Evolutionary conservation across 106 monocot species (phyloP).

Genomic region (Allium sativum): DNA sequence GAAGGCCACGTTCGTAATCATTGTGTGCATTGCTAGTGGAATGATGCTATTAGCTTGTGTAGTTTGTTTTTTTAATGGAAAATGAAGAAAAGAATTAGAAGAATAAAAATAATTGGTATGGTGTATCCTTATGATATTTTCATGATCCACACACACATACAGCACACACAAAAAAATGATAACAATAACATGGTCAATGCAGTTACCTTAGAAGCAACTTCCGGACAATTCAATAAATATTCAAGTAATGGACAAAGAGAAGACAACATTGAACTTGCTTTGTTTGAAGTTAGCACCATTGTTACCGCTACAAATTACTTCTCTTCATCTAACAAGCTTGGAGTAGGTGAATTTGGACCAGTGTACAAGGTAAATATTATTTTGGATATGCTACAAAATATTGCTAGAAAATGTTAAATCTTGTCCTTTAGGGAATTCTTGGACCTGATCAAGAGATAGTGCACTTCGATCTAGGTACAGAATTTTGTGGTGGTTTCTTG

Average conservation of each 20-base stretch:
- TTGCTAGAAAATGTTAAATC: too few relatives aligned
- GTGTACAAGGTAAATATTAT: conserved; percentile 4
- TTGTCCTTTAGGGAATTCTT: too few relatives aligned
- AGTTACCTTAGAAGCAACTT: not conserved
- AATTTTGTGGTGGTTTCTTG: too few relatives aligned
- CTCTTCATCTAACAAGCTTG: not conserved
- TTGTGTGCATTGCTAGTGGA: not conserved
- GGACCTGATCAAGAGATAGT: too few relatives aligned
- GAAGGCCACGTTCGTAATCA: not conserved
- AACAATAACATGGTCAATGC: too few relatives aligned
- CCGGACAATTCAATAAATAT: not conserved
- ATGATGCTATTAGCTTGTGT: not conserved
- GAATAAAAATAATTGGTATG: too few relatives aligned
- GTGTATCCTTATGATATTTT: too few relatives aligned
- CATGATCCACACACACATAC: too few relatives aligned
- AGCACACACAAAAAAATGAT: too few relatives aligned
- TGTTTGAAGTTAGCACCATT: conserved; percentile 2
- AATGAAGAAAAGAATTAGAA: not conserved
- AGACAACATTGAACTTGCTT: not conserved
- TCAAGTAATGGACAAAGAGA: not conserved
- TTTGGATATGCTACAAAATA: too few relatives aligned
- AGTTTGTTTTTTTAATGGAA: not conserved
- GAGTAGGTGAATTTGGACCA: conserved; percentile 8
- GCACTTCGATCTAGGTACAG: too few relatives aligned
- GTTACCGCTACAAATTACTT: not conserved